phyloP scores from a whole-genome alignment of 441 rosid genomes.

The Populus hybrid region DNA sequence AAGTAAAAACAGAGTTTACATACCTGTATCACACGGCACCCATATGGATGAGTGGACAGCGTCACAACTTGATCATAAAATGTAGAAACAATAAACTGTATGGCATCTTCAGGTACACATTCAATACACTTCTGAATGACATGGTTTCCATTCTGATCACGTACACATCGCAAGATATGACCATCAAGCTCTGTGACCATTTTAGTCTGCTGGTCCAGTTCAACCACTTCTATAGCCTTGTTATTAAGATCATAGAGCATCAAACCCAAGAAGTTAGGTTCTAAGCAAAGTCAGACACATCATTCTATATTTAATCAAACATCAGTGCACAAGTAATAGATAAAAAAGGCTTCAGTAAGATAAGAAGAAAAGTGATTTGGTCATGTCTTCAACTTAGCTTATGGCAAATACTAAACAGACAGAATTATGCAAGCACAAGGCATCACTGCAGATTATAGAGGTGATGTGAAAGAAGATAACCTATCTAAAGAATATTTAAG shows the following conservation, averaged over 20 bases:
- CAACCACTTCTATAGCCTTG: slow-evolving; percentile 76
- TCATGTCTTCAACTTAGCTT: neutral
- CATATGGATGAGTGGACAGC: slow-evolving; percentile 77
- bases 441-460: neutral
- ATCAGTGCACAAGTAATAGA: neutral
- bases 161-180: slow-evolving; percentile 73
- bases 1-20: neutral
- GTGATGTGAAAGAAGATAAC: neutral
- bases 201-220: slow-evolving; percentile 63
- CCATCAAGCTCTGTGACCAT: slow-evolving; percentile 84
- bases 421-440: neutral
- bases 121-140: slow-evolving; percentile 88
- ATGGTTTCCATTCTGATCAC: slow-evolving; percentile 84
- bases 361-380: neutral
- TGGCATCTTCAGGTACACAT: slow-evolving; percentile 70
- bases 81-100: slow-evolving; percentile 60
- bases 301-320: slow-evolving; percentile 1
- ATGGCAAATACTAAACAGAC: neutral
- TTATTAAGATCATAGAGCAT: slow-evolving; percentile 9
- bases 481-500: neutral
- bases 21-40: slow-evolving; percentile 86
- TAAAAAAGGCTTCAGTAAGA: neutral
- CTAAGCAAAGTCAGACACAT: neutral
- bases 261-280: neutral
- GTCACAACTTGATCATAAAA: slow-evolving; percentile 73